Evolutionary conservation across 176 grass and related monocot genomes (phyloP), one percentile per base, ranked within the genome.

Genomic region (Pontederia paniculata): DNA sequence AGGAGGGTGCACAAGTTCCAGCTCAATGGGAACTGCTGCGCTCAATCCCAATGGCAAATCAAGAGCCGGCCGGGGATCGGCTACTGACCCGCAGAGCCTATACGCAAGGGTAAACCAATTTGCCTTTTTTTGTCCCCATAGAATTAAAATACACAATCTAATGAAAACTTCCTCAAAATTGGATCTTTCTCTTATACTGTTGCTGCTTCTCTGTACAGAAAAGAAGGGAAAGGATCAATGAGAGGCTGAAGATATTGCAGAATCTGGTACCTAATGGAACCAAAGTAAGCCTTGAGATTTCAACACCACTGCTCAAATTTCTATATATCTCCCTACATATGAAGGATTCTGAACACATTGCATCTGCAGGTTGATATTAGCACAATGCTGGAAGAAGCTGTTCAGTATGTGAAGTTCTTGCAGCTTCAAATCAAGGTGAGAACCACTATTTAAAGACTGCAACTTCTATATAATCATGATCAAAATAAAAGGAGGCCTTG

Each of bases 341-440:
- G n/a, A n/a, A n/a, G n/a, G n/a, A n/a, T n/a, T n/a, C n/a, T n/a
- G 10, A 12, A 54, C 9, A 54, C 20, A 2, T 31, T 6, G 54
- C 42, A 48, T 41, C 23, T 59, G 25, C 67, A 88, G 88, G 88
- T 88, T 55, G 83, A 87, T 65, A 83, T 94, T 57, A 87, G 88
- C 73, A 83, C 83, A 2, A 87, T 87, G 79, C 79, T 94, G 53
- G 83, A 88, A 71, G 80, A 88, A 69, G 83, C 88, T 65, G 88
- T 79, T 60, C 80, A 71, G 5, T 94, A 88, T 71, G 80, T 88
- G 17, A 94, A 86, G 57, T 87, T 83, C 45, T 76, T 83, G 66
- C 79, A 94, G 71, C 53, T 76, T 46, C 80, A 94, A 68, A 94
- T 94, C 67, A 94, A 88, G 83, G 88, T 94, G 53, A 74, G n/a